Conservation (phyloP, 257 asterid species). For the Nicotiana sylvestris region DNA sequence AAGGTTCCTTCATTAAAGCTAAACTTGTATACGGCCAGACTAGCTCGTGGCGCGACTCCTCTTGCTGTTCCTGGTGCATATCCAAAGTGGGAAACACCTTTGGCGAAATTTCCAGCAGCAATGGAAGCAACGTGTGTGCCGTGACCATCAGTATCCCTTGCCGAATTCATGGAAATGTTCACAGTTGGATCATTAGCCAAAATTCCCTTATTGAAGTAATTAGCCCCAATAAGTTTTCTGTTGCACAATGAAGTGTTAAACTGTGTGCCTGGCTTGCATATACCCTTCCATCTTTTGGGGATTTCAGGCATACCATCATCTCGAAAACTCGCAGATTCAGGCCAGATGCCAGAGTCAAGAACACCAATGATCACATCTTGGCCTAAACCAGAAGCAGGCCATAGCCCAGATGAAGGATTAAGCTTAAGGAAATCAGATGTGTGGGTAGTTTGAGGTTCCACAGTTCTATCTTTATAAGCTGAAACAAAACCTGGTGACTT, state of each 20-base stretch:
- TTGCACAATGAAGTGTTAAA: constrained; percentile 27
- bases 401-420: constrained; percentile 13
- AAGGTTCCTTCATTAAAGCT: constrained; percentile 15
- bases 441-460: constrained; percentile 17
- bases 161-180: constrained; percentile 22
- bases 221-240: constrained; percentile 22
- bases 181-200: constrained; percentile 13
- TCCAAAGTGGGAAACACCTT: constrained; percentile 19
- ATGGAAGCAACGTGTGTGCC: constrained; percentile 14
- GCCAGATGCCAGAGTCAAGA: constrained; percentile 20
- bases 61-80: constrained; percentile 21
- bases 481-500: constrained; percentile 18
- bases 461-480: constrained; percentile 14
- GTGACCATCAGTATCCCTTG: constrained; percentile 13
- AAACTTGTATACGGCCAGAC: constrained; percentile 21
- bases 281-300: constrained; percentile 28
- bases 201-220: constrained; percentile 24
- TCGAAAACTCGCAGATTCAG: constrained; percentile 10
- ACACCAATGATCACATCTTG: constrained; percentile 18
- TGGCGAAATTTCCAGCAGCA: constrained; percentile 15
- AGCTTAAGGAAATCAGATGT: constrained; percentile 18
- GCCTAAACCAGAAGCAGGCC: constrained; percentile 18
- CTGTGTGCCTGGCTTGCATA: constrained; percentile 10
- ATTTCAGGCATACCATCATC: constrained; percentile 15
- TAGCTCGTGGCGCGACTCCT: constrained; percentile 21